Evolutionary conservation across 306 rosid genomes (phyloP).

Genomic region (Cicer arietinum): DNA sequence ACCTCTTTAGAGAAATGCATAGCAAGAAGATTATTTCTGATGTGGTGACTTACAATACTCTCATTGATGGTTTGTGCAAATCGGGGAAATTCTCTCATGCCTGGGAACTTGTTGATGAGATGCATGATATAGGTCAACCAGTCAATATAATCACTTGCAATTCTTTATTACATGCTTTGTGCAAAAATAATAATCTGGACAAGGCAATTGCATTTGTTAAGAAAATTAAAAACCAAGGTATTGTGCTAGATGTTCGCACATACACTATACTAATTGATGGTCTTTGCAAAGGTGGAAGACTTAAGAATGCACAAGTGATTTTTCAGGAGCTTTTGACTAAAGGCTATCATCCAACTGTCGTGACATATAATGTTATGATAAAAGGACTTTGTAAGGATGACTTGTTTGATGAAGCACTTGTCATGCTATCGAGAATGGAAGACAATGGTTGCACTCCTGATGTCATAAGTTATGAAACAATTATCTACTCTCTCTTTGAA

Average conservation of each 20-base stretch:
- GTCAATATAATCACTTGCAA: neutral
- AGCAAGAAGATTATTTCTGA: neutral
- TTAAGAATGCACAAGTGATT: neutral
- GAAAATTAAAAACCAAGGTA: neutral
- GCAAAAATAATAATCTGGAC: neutral
- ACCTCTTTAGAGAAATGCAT: neutral
- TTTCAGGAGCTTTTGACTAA: neutral
- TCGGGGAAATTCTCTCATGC: neutral
- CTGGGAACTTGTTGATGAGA: neutral
- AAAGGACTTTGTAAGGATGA: neutral
- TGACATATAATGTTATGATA: neutral
- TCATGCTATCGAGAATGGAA: neutral
- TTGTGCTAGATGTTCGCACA: neutral
- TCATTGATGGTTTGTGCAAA: slow-evolving; percentile 5
- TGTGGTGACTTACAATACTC: neutral
- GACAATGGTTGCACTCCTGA: neutral
- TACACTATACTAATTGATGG: neutral
- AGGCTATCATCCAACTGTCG: neutral
- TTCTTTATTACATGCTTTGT: neutral
- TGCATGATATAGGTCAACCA: neutral
- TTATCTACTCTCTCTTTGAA: neutral
- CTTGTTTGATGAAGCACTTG: neutral
- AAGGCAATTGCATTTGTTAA: neutral
- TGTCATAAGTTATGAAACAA: neutral
- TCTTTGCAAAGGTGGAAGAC: neutral